phyloP scores from a whole-genome alignment of 129 eudicot species.

The sunflower (Helianthus annuus) region DNA sequence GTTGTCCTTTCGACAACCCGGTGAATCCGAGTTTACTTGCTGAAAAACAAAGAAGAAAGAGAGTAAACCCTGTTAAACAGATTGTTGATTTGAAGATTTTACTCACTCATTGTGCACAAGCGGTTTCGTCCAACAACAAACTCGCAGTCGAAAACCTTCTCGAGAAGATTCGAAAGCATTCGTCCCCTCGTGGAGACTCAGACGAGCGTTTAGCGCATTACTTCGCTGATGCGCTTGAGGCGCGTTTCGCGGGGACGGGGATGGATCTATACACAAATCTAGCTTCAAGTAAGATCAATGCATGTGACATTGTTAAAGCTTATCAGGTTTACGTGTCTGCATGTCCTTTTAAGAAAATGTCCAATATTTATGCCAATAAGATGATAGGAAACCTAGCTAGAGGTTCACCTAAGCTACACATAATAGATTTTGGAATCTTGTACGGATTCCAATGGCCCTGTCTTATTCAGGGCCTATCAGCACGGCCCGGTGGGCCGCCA shows the following conservation, averaged over 20 bases:
- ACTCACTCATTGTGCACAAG: slow-evolving; percentile 48
- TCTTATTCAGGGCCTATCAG: slow-evolving; percentile 55
- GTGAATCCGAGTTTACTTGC: background rate
- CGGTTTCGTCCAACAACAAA: slow-evolving; percentile 39
- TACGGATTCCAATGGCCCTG: slow-evolving; percentile 83
- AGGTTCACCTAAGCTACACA: slow-evolving; percentile 53
- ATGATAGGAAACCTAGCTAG: slow-evolving; percentile 38
- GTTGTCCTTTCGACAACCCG: slow-evolving; percentile 34
- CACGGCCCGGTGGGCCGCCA: slow-evolving; percentile 59
- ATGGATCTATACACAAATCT: slow-evolving; percentile 33
- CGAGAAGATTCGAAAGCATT: slow-evolving; percentile 38
- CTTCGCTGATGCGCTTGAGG: slow-evolving; percentile 52
- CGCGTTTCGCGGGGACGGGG: slow-evolving; percentile 44
- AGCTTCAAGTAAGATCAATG: slow-evolving; percentile 22
- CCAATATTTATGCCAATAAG: slow-evolving; percentile 50
- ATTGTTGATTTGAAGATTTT: slow-evolving; percentile 42
- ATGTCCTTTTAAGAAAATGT: slow-evolving; percentile 61
- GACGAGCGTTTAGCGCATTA: slow-evolving; percentile 46
- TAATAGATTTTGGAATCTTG: slow-evolving; percentile 72
- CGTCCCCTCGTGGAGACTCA: slow-evolving; percentile 44
- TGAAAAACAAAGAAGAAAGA: slow-evolving; percentile 40
- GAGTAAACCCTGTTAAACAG: slow-evolving; percentile 19
- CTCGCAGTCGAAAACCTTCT: slow-evolving; percentile 18
- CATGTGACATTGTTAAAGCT: slow-evolving; percentile 41
- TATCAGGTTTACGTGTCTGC: slow-evolving; percentile 44